phyloP scores from a whole-genome alignment of 2,329 filamentous ascomycete genomes.

The Penicillium sp. region DNA sequence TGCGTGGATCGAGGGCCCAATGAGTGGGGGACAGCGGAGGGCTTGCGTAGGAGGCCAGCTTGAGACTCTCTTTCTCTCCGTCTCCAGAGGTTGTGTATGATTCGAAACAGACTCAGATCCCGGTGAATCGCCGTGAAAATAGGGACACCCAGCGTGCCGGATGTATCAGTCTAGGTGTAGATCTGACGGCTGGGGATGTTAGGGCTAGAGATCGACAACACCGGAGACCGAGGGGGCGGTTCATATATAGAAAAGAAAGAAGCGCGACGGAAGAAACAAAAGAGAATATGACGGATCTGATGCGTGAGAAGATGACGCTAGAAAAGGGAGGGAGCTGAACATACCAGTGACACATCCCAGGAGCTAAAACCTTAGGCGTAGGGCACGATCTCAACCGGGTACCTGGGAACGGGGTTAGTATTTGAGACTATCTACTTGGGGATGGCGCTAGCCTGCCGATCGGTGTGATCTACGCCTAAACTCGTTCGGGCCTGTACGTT shows the following conservation, averaged over 20 bases:
- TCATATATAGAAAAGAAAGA: not conserved
- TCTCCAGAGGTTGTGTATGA: not conserved
- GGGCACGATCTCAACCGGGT: constrained; percentile 9
- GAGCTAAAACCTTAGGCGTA: not conserved
- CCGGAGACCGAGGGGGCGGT: not conserved
- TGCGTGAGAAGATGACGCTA: constrained; percentile 12
- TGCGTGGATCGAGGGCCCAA: constrained; percentile 59
- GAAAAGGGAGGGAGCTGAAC: constrained; percentile 7
- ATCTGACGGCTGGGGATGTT: not conserved
- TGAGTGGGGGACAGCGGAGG: constrained; percentile 65
- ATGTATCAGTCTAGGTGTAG: not conserved
- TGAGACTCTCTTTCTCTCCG: constrained; percentile 36
- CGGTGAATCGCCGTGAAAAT: not conserved
- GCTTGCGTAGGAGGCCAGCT: constrained; percentile 64
- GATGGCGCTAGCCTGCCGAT: constrained; percentile 15
- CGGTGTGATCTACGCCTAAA: constrained; percentile 25
- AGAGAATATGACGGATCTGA: constrained; percentile 19
- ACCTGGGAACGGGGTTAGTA: constrained; percentile 13
- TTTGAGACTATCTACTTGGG: constrained; percentile 14
- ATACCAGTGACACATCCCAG: constrained; percentile 8
- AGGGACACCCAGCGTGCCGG: not conserved
- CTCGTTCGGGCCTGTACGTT: constrained; percentile 18
- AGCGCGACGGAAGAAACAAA: not conserved
- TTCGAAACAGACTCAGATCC: not conserved
- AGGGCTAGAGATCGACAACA: not conserved